phyloP scores from a whole-genome alignment of 306 rosid species.

The Vachellia pachyceras region DNA sequence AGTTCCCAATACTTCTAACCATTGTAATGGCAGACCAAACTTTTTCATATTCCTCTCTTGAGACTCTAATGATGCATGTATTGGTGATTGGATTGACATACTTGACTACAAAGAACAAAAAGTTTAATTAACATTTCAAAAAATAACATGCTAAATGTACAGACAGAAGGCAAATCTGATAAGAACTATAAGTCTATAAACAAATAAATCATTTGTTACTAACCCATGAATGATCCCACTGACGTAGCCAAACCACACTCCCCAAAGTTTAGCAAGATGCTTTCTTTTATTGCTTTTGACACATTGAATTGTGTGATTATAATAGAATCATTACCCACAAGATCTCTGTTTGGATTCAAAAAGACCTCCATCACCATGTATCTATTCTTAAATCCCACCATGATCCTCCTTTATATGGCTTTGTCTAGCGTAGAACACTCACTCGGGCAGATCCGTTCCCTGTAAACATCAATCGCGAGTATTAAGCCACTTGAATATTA shows the following conservation, averaged over 20 bases:
- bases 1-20: slow-evolving; percentile 67
- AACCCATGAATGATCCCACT: slow-evolving; percentile 73
- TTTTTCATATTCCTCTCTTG: slow-evolving; percentile 74
- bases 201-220: not conserved
- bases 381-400: slow-evolving; percentile 84
- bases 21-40: slow-evolving; percentile 83
- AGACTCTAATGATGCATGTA: slow-evolving; percentile 67
- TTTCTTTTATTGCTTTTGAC: slow-evolving; percentile 70
- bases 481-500: not conserved
- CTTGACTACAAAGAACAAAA: slow-evolving; percentile 56
- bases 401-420: slow-evolving; percentile 46
- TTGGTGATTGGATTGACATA: slow-evolving; percentile 82
- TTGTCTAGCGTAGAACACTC: slow-evolving; percentile 1
- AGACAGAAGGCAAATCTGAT: not conserved
- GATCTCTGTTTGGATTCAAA: slow-evolving; percentile 73
- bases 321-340: slow-evolving; percentile 52
- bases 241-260: slow-evolving; percentile 89
- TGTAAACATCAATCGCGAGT: not conserved
- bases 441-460: not conserved
- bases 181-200: not conserved
- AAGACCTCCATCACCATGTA: slow-evolving; percentile 82
- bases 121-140: not conserved
- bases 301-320: slow-evolving; percentile 74
- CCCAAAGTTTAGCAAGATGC: slow-evolving; percentile 77
- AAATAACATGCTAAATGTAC: not conserved